Evolutionary conservation across 768 basidiomycete genomes (phyloP).

Genomic region (Termitomyces heimii): DNA sequence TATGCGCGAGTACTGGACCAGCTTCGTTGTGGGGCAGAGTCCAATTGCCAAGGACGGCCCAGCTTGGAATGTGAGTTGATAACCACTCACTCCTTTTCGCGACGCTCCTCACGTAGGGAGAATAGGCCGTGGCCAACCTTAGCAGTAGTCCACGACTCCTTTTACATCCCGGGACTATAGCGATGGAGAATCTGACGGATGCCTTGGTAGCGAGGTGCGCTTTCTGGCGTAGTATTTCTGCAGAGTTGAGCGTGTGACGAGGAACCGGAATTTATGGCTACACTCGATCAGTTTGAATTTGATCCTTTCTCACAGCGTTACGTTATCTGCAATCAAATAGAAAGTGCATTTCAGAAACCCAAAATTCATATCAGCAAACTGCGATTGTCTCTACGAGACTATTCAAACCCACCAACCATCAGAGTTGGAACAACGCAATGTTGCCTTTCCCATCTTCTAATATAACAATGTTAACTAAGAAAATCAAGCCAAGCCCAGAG

Average conservation of each 20-base stretch:
- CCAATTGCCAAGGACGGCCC: constrained; percentile 17
- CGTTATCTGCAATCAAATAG: too few species aligned
- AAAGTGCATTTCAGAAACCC: too few species aligned
- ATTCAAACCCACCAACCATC: too few species aligned
- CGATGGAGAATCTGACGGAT: constrained; percentile 17
- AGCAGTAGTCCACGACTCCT: constrained; percentile 23
- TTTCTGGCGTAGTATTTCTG: constrained; percentile 23
- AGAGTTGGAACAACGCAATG: background rate
- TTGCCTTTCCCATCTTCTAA: background rate
- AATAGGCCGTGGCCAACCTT: constrained; percentile 12
- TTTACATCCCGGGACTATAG: constrained; percentile 20
- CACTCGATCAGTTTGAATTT: too few species aligned
- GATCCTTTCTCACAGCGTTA: too few species aligned
- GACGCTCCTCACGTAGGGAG: background rate
- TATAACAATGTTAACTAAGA: constrained; percentile 1
- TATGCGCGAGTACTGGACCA: constrained; percentile 35
- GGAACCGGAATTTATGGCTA: background rate
- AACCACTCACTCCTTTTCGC: background rate
- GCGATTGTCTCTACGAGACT: too few species aligned
- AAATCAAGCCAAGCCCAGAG: background rate
- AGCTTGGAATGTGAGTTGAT: constrained; percentile 23
- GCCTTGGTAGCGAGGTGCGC: constrained; percentile 18
- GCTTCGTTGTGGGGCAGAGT: constrained; percentile 27
- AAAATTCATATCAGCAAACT: too few species aligned
- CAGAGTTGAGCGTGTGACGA: constrained; percentile 16